Evolutionary conservation across 129 eudicot genomes (phyloP), one percentile per base, ranked within the genome.

Genomic region (Helianthus tuberosus): DNA sequence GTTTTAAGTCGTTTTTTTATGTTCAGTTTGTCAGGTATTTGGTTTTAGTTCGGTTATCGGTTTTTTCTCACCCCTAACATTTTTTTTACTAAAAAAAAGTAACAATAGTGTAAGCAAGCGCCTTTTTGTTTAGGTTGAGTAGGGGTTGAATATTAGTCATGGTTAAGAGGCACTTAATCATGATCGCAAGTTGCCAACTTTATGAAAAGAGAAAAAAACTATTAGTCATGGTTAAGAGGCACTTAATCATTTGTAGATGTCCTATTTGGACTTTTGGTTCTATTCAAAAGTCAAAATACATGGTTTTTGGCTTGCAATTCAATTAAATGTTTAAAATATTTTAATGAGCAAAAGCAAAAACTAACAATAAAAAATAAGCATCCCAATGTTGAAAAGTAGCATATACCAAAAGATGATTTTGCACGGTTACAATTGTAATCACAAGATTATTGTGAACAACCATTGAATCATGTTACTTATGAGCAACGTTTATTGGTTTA

Each of bases 191-290:
- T 43, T 43, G 47, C 2, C 47, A 6, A 6, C 8, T 43, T 43
- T 43, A 8, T 43, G 47, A 6, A 43, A 3, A 39, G 43, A 32
- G 11, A n/a, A 54, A 54, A 54, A 32, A 75, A 50, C 66, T 53
- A 52, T 75, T 75, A 25, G 73, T 64, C 16, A 75, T 51, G 66
- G 46, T 10, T 15, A 61, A 74, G 73, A 75, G 79, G 11, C 79
- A 62, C 52, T 48, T 25, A 43, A 66, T 51, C 11, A 64, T 48
- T 74, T 63, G 38, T 14, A 72, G 38, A 3, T 16, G 29, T 17
- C 11, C 38, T 52, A 54, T 53, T 75, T 51, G 16, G 79, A 75
- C 66, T 65, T 25, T 75, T 75, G 66, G 73, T 54, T 38, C 66
- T 64, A 73, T 20, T 35, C 62, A 73, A 16, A 27, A n/a, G 77